These are phyloP conservation scores for Pistacia vera DNA, from an alignment of 345 rosid genomes.

Conservation along the genomic window DNA sequence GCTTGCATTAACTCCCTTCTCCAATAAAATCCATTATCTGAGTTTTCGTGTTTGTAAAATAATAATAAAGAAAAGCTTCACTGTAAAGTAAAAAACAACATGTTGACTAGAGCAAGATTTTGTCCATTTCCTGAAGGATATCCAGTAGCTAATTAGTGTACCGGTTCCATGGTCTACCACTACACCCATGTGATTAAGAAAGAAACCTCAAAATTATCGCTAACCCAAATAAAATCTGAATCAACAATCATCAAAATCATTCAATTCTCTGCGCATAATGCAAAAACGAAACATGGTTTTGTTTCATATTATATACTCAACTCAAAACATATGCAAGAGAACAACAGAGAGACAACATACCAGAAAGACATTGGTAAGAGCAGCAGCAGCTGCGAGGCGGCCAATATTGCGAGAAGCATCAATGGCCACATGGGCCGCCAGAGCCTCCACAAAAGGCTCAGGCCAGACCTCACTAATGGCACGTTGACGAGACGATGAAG, in stretches of 20 bases:
- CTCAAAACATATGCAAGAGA: no score
- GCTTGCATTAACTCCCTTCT: conserved; percentile 18
- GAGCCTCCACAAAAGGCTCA: conserved; percentile 84
- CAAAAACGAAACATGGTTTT: background rate
- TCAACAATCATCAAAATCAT: background rate
- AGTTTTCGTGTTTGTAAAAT: background rate
- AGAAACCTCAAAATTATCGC: conserved; percentile 4
- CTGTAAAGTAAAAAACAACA: conserved; percentile 18
- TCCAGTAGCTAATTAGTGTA: background rate
- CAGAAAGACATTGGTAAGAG: conserved; percentile 76
- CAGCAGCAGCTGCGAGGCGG: conserved; percentile 72
- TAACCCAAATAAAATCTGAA: background rate
- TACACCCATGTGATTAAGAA: background rate
- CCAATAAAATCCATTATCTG: background rate
- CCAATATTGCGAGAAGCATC: conserved; percentile 59
- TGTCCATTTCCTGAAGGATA: conserved; percentile 30
- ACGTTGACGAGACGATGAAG: conserved; percentile 56
- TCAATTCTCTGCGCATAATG: background rate
- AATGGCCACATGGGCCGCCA: conserved; percentile 71
- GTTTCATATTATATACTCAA: background rate
- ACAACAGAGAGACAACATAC: conserved; percentile 28
- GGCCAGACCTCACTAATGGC: conserved; percentile 82
- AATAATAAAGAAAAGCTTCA: background rate
- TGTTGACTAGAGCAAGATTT: conserved; percentile 46
- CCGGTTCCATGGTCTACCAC: background rate